Evolutionary conservation across 306 rosid species (phyloP).

Genomic region (Phaseolus lunatus): DNA sequence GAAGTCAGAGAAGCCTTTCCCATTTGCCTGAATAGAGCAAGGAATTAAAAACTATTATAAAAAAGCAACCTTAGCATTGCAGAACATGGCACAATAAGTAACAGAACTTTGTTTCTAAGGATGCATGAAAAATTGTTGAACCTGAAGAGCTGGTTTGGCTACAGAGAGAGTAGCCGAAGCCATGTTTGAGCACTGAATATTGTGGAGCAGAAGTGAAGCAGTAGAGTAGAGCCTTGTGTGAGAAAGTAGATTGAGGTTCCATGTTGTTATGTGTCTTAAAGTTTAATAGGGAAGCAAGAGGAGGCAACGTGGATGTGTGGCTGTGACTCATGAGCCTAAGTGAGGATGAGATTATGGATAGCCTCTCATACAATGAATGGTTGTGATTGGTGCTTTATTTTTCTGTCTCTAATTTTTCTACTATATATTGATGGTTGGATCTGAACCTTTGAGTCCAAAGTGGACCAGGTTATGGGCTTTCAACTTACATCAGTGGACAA

Average conservation of each 20-base stretch:
- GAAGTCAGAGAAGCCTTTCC: conserved; percentile 83
- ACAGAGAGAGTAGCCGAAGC: conserved; percentile 94
- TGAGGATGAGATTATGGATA: conserved; percentile 87
- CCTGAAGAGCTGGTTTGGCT: conserved; percentile 94
- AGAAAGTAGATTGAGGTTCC: conserved; percentile 21
- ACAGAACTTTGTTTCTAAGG: not conserved
- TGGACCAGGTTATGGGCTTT: conserved; percentile 21
- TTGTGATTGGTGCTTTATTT: conserved; percentile 52
- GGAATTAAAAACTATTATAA: not conserved
- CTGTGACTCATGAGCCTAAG: conserved; percentile 56
- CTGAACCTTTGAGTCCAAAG: conserved; percentile 1
- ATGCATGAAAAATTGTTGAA: conserved; percentile 30
- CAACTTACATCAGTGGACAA: conserved; percentile 22
- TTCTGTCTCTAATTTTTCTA: conserved; percentile 30
- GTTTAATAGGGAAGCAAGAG: conserved; percentile 44
- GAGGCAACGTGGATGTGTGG: conserved; percentile 55
- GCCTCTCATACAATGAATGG: conserved; percentile 73
- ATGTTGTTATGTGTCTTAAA: conserved; percentile 39
- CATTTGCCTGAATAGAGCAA: conserved; percentile 60
- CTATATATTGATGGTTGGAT: conserved; percentile 39
- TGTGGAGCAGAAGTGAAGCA: conserved; percentile 34
- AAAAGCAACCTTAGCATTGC: not conserved
- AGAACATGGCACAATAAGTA: conserved; percentile 8
- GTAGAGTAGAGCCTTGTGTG: conserved; percentile 19
- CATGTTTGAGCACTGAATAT: conserved; percentile 55